Evolutionary conservation across 169 alveolate species (phyloP).

Genomic region (Cryptosporidium sp.): DNA sequence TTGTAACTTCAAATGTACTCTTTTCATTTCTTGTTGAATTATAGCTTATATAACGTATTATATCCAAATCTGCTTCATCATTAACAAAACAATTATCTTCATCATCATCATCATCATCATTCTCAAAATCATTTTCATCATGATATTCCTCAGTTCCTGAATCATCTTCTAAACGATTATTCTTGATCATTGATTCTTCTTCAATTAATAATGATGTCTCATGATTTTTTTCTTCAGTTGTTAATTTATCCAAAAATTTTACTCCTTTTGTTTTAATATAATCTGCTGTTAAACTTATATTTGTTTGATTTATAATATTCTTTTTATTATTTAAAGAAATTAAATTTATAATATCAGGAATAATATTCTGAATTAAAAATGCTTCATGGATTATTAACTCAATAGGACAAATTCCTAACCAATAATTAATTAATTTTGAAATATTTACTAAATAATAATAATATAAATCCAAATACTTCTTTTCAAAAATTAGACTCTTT

Average conservation of each 20-base stretch:
- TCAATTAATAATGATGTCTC: not conserved
- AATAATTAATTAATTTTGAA: constrained; percentile 25
- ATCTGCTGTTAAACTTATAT: not conserved
- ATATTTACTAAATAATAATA: constrained; percentile 23
- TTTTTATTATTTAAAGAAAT: not conserved
- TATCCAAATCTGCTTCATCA: constrained; percentile 24
- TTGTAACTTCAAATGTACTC: constrained; percentile 49
- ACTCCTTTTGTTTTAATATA: not conserved
- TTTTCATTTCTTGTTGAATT: constrained; percentile 27
- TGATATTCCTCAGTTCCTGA: constrained; percentile 18
- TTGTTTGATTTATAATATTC: not conserved
- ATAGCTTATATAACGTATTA: constrained; percentile 10
- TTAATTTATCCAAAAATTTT: not conserved
- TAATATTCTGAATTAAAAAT: constrained; percentile 14
- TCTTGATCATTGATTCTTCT: not conserved
- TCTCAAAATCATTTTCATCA: constrained; percentile 22
- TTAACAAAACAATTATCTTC: constrained; percentile 53
- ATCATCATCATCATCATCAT: constrained; percentile 51
- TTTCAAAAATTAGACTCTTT: constrained; percentile 5
- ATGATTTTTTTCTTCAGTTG: not conserved
- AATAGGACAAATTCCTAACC: constrained; percentile 17
- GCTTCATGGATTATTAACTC: constrained; percentile 4
- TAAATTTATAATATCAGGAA: not conserved
- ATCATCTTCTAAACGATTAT: not conserved
- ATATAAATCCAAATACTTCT: constrained; percentile 19